Base-by-base conservation (phyloP, 2,329 filamentous ascomycete species). In the Lachnellula subtilissima region DNA sequence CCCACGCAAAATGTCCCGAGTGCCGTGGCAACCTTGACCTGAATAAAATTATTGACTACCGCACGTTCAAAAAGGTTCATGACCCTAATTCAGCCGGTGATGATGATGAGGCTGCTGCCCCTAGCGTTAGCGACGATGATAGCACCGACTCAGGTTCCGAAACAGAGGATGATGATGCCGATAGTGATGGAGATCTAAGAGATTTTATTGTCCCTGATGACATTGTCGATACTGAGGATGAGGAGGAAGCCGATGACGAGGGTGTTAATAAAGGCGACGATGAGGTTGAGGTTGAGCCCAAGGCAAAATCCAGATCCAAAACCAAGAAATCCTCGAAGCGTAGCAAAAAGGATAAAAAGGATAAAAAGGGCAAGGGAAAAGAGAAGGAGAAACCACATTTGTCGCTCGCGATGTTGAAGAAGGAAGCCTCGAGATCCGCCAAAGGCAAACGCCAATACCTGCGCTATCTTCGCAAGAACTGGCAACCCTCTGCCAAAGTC, bases 401-500 rank as follows among this genome's bases (percentile, higher is more conserved):
- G 52, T 83, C 80, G 1, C 74, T 88, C 3, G 82, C 83, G 0
- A 76, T 86, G 55, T 77, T 94, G 15, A 89, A 90, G 62, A 81
- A 84, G 55, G 80, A 88, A 25, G 85, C 84, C 0, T 74, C 76
- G 49, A 83, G 80, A 59, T 93, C 83, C 71, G 78, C 77, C 28
- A 78, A 78, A 12, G 83, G 87, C 3, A 87, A 86, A 65, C 79
- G 77, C 58, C 82, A 80, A 61, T 96, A 82, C 80, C 52, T 96
- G 85, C 81, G 74, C 85, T 61, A 80, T 85, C 15, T 94, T 84
- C 48, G 83, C 85, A 55, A 93, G 68, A 79, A 83, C 28, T 96
- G 85, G 81, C 73, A 87, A 55, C 79, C 88, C 2, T 94, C 88
- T 19, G 84, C 88, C 28, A 94, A 93, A 71, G 84, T 90, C 32